Percentiles rank a stretch among this genome's conserved stretches.
These are phyloP conservation scores for Geotrichum reessii DNA, from an alignment of 1,139 yeast species.

Conservation along the genomic window DNA sequence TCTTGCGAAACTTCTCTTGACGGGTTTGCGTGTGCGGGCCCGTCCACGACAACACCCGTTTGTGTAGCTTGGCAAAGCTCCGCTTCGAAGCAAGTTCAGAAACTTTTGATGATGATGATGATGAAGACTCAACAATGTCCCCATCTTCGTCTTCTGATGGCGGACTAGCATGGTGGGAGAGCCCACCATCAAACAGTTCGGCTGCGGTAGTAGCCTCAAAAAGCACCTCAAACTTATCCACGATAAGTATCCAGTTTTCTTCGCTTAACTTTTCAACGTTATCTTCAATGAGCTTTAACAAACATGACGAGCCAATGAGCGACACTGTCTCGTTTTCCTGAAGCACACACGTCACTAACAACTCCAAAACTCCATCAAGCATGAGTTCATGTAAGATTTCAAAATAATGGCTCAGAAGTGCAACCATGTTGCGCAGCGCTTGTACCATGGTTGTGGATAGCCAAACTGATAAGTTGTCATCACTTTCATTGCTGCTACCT, in stretches of 20 bases:
- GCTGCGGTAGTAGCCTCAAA: constrained; percentile 81
- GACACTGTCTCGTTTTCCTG: constrained; percentile 97
- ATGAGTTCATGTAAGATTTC: constrained; percentile 56
- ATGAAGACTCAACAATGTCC: constrained; percentile 18
- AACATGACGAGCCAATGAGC: constrained; percentile 84
- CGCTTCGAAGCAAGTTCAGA: constrained; percentile 3
- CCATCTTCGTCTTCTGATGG: constrained; percentile 27
- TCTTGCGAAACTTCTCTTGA: constrained; percentile 53
- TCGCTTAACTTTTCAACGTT: constrained; percentile 61
- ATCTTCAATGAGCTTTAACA: constrained; percentile 68
- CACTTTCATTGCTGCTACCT: constrained; percentile 25
- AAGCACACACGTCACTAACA: constrained; percentile 81
- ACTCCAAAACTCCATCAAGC: constrained; percentile 70
- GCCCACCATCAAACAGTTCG: constrained; percentile 57
- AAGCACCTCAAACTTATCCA: constrained; percentile 56
- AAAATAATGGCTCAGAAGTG: constrained; percentile 75
- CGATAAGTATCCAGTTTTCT: constrained; percentile 71
- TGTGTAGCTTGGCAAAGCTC: constrained; percentile 10
- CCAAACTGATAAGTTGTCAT: constrained; percentile 91
- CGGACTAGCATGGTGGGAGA: constrained; percentile 24
- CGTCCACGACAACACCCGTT: constrained; percentile 5
- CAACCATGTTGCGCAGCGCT: constrained; percentile 84
- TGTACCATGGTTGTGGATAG: constrained; percentile 92
- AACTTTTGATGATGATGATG: constrained; percentile 17
- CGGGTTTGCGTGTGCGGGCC: constrained; percentile 14